Base-by-base conservation (phyloP, 805 yeast genomes). In the Kodamaea sagamina region DNA sequence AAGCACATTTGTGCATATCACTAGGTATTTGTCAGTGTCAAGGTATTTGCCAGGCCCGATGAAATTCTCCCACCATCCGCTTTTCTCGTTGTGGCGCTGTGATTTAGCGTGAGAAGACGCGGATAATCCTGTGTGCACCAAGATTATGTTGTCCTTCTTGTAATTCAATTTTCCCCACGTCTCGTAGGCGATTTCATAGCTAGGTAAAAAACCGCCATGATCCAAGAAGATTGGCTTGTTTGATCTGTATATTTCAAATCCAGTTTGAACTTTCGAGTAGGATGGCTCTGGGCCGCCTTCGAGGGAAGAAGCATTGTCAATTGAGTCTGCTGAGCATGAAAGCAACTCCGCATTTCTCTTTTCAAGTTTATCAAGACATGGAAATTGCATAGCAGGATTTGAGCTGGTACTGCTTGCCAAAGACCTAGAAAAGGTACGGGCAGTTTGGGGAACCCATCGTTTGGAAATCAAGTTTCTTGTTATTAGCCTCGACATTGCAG, bases 1-100 rank as follows among this genome's bases (percentile, higher is more conserved):
- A 32, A 90, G 71, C 4, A 89, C 96, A 59, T 90, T 90, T 1
- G 97, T 86, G 65, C 97, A 90, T 6, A 90, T 78, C 4, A 90
- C 78, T 59, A 88, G 88, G 63, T 75, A 88, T 60, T 82, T 84
- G 54, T 84, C 65, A 0, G 97, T 89, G 58, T 90, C 97, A 41
- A 90, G 61, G 49, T 85, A 80, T 48, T 72, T 73, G 1, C 83
- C 89, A 1, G 96, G 87, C 0, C 97, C 97, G 41, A 90, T 88
- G 63, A 89, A 89, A 45, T 81, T 76, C 58, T 90, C 97, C 97
- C 97, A 90, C 97, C 97, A 90, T 11, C 97, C 97, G 4, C 81
- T 79, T 48, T 78, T 77, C 4, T 78, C 61, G 60, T 89, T 89
- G 22, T 75, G 69, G 0, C 71, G 67, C 47, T 86, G 93, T 2